A percentile compares a stretch with the other conserved stretches of the same genome.
Conservation (phyloP, 1,284 basidiomycete genomes). For the Amylostereum areolatum region DNA sequence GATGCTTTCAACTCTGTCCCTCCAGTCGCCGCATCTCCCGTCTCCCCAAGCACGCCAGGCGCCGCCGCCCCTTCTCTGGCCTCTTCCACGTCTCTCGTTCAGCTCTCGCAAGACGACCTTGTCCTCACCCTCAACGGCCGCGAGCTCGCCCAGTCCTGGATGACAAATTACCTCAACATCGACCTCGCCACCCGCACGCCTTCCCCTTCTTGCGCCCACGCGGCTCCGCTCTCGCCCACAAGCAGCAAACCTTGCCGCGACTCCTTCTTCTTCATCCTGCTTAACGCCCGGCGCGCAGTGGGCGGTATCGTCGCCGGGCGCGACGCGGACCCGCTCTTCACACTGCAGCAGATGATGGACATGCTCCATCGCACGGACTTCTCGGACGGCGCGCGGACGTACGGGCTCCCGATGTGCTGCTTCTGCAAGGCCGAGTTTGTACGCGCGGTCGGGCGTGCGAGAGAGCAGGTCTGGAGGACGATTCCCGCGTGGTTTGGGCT, state of each 20-base stretch:
- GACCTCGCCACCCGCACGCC: constrained; percentile 47
- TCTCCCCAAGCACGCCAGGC: constrained; percentile 19
- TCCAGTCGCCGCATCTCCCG: background rate
- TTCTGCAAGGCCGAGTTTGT: constrained; percentile 58
- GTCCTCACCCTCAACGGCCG: constrained; percentile 51
- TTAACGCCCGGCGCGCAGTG: constrained; percentile 63
- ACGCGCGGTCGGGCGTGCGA: constrained; percentile 40
- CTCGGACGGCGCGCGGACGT: constrained; percentile 49
- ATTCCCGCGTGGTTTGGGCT: constrained; percentile 66
- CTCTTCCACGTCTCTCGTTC: background rate
- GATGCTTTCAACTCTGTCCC: constrained; percentile 5
- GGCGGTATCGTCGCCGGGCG: constrained; percentile 64
- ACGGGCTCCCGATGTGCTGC: constrained; percentile 55
- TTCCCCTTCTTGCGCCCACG: constrained; percentile 37
- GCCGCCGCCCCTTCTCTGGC: constrained; percentile 12
- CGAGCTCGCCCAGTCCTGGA: constrained; percentile 53
- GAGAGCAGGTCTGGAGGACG: constrained; percentile 58
- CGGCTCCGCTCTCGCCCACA: constrained; percentile 8
- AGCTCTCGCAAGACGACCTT: constrained; percentile 41
- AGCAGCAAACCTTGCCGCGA: constrained; percentile 42
- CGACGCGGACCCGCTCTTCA: constrained; percentile 67
- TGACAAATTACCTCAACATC: constrained; percentile 53
- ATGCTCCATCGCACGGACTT: constrained; percentile 69
- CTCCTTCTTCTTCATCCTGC: constrained; percentile 68
- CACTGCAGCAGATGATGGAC: constrained; percentile 57